Percentiles rank a stretch among this genome's conserved stretches.
Evolutionary conservation across 495 filamentous ascomycete genomes (phyloP).

Genomic region (Tuber brumale): DNA sequence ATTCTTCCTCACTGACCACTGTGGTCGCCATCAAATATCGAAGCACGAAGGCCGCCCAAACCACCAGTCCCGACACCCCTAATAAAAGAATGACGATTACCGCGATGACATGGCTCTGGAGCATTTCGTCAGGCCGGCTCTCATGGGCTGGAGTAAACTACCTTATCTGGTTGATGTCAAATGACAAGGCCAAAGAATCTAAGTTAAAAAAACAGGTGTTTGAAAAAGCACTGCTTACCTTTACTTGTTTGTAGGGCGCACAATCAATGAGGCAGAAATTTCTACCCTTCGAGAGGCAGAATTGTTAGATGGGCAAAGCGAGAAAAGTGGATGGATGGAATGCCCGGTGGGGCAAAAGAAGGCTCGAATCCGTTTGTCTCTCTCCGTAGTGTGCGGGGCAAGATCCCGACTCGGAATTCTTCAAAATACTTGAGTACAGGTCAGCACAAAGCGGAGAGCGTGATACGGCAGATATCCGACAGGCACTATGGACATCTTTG

Average conservation of each 20-base stretch:
- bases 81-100: conserved; percentile 35
- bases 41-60: conserved; percentile 27
- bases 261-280: conserved; percentile 4
- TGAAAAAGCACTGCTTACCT: conserved; percentile 22
- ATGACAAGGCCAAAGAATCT: conserved; percentile 19
- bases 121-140: conserved; percentile 33
- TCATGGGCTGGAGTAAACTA: conserved; percentile 24
- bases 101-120: conserved; percentile 34
- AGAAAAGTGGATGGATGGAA: background rate
- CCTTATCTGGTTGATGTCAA: conserved; percentile 16
- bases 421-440: background rate
- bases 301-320: conserved; percentile 13
- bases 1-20: conserved; percentile 15
- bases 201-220: conserved; percentile 10
- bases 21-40: conserved; percentile 18
- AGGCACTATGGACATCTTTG: conserved; percentile 19
- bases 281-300: background rate
- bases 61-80: conserved; percentile 25
- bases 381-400: background rate
- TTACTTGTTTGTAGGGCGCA: conserved; percentile 3
- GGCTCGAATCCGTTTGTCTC: background rate
- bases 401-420: background rate
- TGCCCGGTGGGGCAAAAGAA: background rate
- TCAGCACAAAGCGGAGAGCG: conserved; percentile 12
- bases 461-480: conserved; percentile 24